Conservation (phyloP, 1,139 yeast genomes). For the Geotrichum australiense region DNA sequence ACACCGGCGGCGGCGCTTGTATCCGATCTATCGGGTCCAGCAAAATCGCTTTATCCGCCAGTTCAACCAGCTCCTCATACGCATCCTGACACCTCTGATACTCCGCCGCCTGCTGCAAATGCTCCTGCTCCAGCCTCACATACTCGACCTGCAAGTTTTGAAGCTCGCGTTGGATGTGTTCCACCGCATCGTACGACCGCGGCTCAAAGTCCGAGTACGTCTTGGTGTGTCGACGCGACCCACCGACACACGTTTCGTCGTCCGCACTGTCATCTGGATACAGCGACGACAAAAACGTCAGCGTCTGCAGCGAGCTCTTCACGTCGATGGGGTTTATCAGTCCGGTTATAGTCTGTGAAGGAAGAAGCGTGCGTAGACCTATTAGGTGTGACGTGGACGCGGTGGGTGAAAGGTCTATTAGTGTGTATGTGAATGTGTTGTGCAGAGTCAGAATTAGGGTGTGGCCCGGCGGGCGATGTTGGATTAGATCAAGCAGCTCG, state of each 20-base stretch:
- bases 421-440: too few species aligned
- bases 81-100: slow-evolving; percentile 14
- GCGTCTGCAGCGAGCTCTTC: too few species aligned
- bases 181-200: neutral
- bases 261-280: too few species aligned
- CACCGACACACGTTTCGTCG: neutral
- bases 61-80: slow-evolving; percentile 7
- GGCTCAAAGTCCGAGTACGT: neutral
- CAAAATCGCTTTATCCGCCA: slow-evolving; percentile 7
- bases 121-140: slow-evolving; percentile 15
- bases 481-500: too few species aligned
- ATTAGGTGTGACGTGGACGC: too few species aligned
- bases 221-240: neutral
- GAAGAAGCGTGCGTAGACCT: too few species aligned
- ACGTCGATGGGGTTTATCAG: too few species aligned
- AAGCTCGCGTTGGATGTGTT: slow-evolving; percentile 5
- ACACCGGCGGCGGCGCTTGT: neutral
- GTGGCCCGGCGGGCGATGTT: too few species aligned
- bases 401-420: too few species aligned
- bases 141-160: slow-evolving; percentile 22
- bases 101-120: slow-evolving; percentile 15
- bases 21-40: neutral
- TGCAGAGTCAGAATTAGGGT: too few species aligned
- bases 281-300: too few species aligned
- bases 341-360: too few species aligned